Conservation (phyloP, 1,284 basidiomycete species). For the Apiotrichum gamsii region DNA sequence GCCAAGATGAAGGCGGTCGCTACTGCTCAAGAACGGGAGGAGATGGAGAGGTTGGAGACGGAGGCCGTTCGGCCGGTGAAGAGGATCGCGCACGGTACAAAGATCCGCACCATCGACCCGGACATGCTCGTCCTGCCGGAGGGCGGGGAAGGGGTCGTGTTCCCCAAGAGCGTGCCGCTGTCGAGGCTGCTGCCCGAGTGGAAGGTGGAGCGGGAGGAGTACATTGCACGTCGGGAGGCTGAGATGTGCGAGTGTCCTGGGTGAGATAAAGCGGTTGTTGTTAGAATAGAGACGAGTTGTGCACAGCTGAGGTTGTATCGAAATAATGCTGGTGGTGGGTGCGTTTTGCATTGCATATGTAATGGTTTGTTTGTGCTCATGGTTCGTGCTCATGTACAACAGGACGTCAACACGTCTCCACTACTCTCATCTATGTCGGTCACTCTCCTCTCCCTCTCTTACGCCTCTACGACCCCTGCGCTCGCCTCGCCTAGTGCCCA, state of each 20-base stretch:
- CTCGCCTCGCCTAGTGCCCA: not conserved
- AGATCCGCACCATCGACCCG: constrained; percentile 15
- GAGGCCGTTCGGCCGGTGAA: no score
- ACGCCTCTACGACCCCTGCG: no score
- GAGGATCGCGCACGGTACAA: not conserved
- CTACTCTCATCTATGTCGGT: not conserved
- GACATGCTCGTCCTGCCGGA: constrained; percentile 6
- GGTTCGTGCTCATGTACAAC: no score
- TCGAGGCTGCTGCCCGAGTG: constrained; percentile 1
- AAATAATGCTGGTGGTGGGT: no score
- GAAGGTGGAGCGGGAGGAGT: constrained; percentile 5
- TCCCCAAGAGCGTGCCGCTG: not conserved
- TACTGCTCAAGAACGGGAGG: not conserved
- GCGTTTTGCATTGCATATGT: no score
- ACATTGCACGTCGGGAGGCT: constrained; percentile 5
- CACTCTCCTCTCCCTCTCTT: not conserved
- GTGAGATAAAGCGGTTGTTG: no score
- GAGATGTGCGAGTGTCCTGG: not conserved
- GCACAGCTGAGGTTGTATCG: no score
- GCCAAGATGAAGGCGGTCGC: not conserved
- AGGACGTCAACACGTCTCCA: no score
- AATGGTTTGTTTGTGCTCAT: no score
- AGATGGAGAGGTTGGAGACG: no score
- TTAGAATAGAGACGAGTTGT: no score
- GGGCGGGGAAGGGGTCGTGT: not conserved